Percentiles rank a stretch among this genome's conserved stretches.
Conservation (phyloP, 2,329 filamentous ascomycete genomes). For the Pseudomassariella vexata region DNA sequence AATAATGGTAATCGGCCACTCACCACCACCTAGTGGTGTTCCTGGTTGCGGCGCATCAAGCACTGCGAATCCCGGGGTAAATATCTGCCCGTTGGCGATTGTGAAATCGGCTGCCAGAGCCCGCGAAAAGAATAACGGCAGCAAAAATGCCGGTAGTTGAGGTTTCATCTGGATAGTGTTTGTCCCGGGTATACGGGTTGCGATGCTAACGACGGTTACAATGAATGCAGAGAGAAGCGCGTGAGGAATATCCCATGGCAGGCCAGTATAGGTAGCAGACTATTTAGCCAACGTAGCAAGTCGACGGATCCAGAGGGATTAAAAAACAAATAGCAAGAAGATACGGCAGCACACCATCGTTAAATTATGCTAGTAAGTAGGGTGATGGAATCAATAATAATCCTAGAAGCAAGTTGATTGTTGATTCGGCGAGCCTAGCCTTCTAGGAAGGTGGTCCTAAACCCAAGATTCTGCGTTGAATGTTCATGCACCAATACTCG, state of each 20-base stretch:
- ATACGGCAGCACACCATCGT: too few species aligned
- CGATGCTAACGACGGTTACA: too few species aligned
- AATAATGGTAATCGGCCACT: slow-evolving; percentile 26
- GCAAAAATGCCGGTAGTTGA: slow-evolving; percentile 11
- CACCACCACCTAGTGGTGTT: slow-evolving; percentile 58
- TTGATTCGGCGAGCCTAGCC: neutral
- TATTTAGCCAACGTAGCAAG: too few species aligned
- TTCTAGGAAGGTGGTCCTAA: slow-evolving; percentile 3
- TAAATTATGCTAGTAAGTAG: too few species aligned
- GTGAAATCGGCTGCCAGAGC: slow-evolving; percentile 42
- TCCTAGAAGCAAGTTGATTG: too few species aligned
- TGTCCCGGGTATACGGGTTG: too few species aligned
- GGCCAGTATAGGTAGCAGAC: too few species aligned
- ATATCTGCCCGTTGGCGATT: slow-evolving; percentile 60
- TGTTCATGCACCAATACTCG: slow-evolving; percentile 3
- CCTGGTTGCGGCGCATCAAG: slow-evolving; percentile 61
- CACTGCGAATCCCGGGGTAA: slow-evolving; percentile 62
- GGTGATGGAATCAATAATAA: too few species aligned
- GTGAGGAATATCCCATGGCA: too few species aligned
- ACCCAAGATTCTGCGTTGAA: slow-evolving; percentile 1
- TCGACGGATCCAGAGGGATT: too few species aligned
- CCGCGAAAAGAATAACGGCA: slow-evolving; percentile 21
- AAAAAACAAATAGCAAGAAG: too few species aligned
- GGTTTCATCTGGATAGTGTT: slow-evolving; percentile 14
- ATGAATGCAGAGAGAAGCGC: too few species aligned